These are phyloP conservation scores for Aeminium ludgeri DNA, from an alignment of 495 filamentous ascomycete genomes.

Conservation along the genomic window DNA sequence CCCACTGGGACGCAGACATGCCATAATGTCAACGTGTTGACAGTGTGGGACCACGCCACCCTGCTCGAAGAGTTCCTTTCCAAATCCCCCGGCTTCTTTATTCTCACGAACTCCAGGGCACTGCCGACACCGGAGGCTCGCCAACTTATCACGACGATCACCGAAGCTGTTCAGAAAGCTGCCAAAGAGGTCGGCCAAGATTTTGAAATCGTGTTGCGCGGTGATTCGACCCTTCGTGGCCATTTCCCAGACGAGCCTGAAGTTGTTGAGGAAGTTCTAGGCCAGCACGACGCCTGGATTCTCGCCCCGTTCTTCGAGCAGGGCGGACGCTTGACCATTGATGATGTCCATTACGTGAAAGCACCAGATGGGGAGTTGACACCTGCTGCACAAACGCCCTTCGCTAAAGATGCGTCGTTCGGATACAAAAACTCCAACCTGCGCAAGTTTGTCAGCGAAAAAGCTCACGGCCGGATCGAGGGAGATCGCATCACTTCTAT, in stretches of 20 bases:
- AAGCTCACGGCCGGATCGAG: constrained; percentile 27
- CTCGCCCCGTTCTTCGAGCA: constrained; percentile 39
- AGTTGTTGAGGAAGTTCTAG: constrained; percentile 31
- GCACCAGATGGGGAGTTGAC: constrained; percentile 28
- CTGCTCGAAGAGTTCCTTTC: constrained; percentile 28
- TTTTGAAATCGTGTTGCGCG: constrained; percentile 36
- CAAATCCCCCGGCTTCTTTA: constrained; percentile 31
- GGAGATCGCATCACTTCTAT: constrained; percentile 27
- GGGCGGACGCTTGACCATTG: constrained; percentile 34
- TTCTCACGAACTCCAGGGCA: constrained; percentile 39
- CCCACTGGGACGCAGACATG: constrained; percentile 42
- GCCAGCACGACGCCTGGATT: constrained; percentile 29
- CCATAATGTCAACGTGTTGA: constrained; percentile 38
- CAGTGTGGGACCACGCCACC: constrained; percentile 33
- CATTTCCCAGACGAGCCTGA: constrained; percentile 38
- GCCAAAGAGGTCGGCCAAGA: constrained; percentile 23
- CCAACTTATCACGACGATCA: constrained; percentile 30
- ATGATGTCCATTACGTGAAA: constrained; percentile 38
- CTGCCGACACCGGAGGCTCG: constrained; percentile 30
- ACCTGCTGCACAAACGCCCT: constrained; percentile 32
- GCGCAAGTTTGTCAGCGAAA: constrained; percentile 35
- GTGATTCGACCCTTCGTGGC: constrained; percentile 37
- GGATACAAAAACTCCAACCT: constrained; percentile 36
- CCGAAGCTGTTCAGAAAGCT: constrained; percentile 29
- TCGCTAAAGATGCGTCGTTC: constrained; percentile 36